A percentile compares a stretch with the other conserved stretches of the same genome.
Evolutionary conservation across 352 stramenopile species (phyloP).

Genomic region (Globisporangium spinosum): DNA sequence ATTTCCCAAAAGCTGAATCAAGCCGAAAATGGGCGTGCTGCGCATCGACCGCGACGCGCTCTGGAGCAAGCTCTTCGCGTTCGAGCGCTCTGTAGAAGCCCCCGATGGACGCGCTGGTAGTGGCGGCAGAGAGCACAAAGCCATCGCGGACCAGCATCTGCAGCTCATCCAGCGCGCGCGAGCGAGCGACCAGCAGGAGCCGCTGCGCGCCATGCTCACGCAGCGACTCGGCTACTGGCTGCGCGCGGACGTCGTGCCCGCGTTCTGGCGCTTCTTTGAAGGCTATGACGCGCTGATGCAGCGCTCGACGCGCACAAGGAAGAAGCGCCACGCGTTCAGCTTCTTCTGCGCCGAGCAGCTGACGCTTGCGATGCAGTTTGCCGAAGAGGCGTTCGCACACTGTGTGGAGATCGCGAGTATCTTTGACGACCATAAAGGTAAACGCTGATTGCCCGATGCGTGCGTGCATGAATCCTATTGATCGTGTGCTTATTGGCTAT

Average conservation of each 20-base stretch:
- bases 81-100: conserved; percentile 31
- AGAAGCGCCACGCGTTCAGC: conserved; percentile 30
- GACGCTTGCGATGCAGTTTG: conserved; percentile 66
- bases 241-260: conserved; percentile 50
- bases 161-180: conserved; percentile 36
- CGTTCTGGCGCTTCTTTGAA: conserved; percentile 66
- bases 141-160: conserved; percentile 22
- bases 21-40: conserved; percentile 25
- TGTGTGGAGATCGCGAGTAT: conserved; percentile 64
- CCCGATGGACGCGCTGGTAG: background rate
- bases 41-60: conserved; percentile 58
- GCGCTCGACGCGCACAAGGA: conserved; percentile 18
- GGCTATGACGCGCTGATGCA: conserved; percentile 20
- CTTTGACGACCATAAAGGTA: conserved; percentile 31
- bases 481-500: background rate
- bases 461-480: background rate
- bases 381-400: conserved; percentile 62
- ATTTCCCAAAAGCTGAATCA: background rate
- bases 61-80: conserved; percentile 67
- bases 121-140: conserved; percentile 6
- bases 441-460: background rate
- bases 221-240: conserved; percentile 66
- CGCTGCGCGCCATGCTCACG: conserved; percentile 54
- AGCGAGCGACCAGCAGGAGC: conserved; percentile 28
- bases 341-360: conserved; percentile 62